These are phyloP conservation scores for Chrysoporthe cubensis DNA, from an alignment of 2,329 filamentous ascomycete species.

Conservation along the genomic window DNA sequence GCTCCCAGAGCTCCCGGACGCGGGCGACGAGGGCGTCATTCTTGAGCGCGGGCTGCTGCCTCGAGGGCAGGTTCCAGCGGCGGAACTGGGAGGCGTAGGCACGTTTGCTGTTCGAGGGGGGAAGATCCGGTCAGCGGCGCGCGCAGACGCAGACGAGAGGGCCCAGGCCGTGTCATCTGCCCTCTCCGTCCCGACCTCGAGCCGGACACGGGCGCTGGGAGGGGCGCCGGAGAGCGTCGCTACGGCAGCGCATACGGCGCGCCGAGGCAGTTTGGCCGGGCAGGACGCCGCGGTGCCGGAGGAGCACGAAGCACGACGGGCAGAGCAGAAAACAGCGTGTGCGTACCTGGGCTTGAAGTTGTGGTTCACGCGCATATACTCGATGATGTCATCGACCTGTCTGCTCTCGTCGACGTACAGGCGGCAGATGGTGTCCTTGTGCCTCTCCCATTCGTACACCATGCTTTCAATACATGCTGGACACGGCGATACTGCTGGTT, in stretches of 20 bases:
- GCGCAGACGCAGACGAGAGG: not conserved
- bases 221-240: slow-evolving; percentile 4
- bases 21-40: slow-evolving; percentile 69
- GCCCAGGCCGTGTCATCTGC: not conserved
- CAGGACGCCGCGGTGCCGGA: not conserved
- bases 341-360: slow-evolving; percentile 73
- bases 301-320: not conserved
- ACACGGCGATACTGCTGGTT: no score
- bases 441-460: slow-evolving; percentile 53
- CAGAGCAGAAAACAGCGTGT: not conserved
- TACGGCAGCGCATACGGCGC: slow-evolving; percentile 25
- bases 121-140: slow-evolving; percentile 9
- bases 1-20: slow-evolving; percentile 77
- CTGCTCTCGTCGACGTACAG: slow-evolving; percentile 79
- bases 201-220: not conserved
- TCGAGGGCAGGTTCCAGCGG: slow-evolving; percentile 77
- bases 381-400: slow-evolving; percentile 74
- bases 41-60: slow-evolving; percentile 73
- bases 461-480: slow-evolving; percentile 37
- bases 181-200: no score
- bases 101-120: slow-evolving; percentile 61
- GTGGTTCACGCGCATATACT: slow-evolving; percentile 66
- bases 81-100: slow-evolving; percentile 78
- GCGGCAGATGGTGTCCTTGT: slow-evolving; percentile 51
- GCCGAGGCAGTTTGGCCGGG: slow-evolving; percentile 19